Conservation (phyloP, 371 early-diverging fungal genomes). For the Mucor saturninus region DNA sequence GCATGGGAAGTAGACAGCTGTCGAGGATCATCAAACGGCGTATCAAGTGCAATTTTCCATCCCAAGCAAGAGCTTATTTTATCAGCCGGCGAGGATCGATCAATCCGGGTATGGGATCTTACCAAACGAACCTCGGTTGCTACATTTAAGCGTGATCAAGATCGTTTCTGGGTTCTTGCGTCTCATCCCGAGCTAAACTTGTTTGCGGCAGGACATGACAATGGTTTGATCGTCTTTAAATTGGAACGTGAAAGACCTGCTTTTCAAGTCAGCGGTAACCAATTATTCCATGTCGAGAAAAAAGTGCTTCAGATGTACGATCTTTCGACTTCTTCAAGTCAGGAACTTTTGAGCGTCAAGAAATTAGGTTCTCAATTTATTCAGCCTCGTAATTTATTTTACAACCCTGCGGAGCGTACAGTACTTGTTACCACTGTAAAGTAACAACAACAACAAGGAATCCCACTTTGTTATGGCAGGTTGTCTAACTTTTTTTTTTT, state of each 20-base stretch:
- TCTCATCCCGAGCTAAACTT: constrained; percentile 94
- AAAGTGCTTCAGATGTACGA: constrained; percentile 83
- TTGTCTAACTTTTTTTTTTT: neutral
- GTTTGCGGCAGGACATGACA: constrained; percentile 98
- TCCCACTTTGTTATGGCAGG: too few species aligned
- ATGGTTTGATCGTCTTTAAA: constrained; percentile 96
- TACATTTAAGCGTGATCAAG: constrained; percentile 94
- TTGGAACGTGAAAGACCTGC: constrained; percentile 96
- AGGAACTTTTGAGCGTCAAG: constrained; percentile 77
- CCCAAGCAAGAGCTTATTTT: constrained; percentile 92
- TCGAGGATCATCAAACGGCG: constrained; percentile 98
- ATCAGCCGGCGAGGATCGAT: constrained; percentile 96
- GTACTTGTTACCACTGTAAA: constrained; percentile 74
- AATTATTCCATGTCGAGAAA: constrained; percentile 85
- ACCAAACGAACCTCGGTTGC: constrained; percentile 89
- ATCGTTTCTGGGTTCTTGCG: constrained; percentile 97
- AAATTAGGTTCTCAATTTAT: constrained; percentile 66
- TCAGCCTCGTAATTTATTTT: constrained; percentile 83
- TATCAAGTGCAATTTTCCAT: constrained; percentile 93
- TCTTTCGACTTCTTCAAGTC: constrained; percentile 74
- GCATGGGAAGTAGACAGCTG: constrained; percentile 99
- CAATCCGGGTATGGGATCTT: constrained; percentile 97
- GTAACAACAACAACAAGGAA: neutral
- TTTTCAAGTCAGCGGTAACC: constrained; percentile 76
- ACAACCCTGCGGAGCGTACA: constrained; percentile 92